Conservation (phyloP, 805 yeast genomes). For the Kodamaea leandrae region DNA sequence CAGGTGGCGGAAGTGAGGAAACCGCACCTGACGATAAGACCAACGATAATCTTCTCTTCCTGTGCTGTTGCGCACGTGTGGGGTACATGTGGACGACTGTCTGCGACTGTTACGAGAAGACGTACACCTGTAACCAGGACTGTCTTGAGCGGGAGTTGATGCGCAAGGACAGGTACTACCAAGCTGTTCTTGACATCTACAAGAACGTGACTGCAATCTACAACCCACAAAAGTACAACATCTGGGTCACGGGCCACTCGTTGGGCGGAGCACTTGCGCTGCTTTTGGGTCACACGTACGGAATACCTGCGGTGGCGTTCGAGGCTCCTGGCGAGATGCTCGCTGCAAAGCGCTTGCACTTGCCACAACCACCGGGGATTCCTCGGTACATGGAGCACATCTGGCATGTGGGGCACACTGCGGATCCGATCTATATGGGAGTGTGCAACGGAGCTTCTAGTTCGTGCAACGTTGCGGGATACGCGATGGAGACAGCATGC, state of each 20-base stretch:
- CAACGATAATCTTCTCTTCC: constrained; percentile 85
- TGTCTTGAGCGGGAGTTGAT: constrained; percentile 78
- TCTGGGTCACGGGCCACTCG: constrained; percentile 96
- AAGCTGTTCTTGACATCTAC: constrained; percentile 74
- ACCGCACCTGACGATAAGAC: constrained; percentile 78
- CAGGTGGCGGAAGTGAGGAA: constrained; percentile 52
- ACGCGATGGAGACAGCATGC: constrained; percentile 95
- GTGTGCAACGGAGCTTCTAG: constrained; percentile 93
- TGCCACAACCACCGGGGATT: constrained; percentile 91
- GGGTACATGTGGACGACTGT: constrained; percentile 92
- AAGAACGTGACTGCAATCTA: constrained; percentile 64
- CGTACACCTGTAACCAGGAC: constrained; percentile 84
- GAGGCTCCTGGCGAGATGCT: constrained; percentile 92
- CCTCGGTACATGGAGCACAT: constrained; percentile 75
- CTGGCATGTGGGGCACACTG: constrained; percentile 96
- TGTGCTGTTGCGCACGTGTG: constrained; percentile 94
- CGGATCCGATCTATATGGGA: constrained; percentile 96
- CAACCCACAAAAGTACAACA: constrained; percentile 56
- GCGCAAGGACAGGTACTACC: constrained; percentile 77
- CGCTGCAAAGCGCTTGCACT: constrained; percentile 78
- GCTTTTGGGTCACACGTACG: constrained; percentile 82
- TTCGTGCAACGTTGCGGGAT: constrained; percentile 86
- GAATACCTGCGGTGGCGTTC: constrained; percentile 84
- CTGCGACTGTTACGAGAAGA: constrained; percentile 84
- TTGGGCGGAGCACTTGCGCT: constrained; percentile 86